phyloP scores from a whole-genome alignment of 306 rosid species.

The Glycine soja region DNA sequence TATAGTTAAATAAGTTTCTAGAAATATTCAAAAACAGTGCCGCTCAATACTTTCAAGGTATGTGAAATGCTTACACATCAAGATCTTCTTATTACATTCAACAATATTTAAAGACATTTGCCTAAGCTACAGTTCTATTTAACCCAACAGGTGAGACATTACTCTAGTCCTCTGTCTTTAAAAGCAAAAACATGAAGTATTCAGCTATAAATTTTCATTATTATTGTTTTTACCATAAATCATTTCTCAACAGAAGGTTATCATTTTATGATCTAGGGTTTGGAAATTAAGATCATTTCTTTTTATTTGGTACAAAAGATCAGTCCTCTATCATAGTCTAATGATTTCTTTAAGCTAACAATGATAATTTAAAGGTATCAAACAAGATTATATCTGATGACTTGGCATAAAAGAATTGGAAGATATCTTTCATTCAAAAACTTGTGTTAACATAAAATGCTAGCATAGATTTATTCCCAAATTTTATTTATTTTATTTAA shows the following conservation, averaged over 20 bases:
- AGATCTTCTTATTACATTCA: slow-evolving; percentile 31
- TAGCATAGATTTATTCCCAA: slow-evolving; percentile 35
- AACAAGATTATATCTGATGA: slow-evolving; percentile 9
- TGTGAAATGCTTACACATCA: slow-evolving; percentile 6
- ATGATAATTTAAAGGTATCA: slow-evolving; percentile 17
- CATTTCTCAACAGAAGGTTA: slow-evolving; percentile 30
- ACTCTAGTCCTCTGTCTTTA: slow-evolving; percentile 18
- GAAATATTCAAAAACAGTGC: slow-evolving; percentile 33
- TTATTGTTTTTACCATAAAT: slow-evolving; percentile 17
- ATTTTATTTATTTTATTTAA: background rate
- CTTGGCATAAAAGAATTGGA: slow-evolving; percentile 23
- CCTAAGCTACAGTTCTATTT: slow-evolving; percentile 30
- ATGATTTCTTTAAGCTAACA: slow-evolving; percentile 27
- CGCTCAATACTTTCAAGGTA: slow-evolving; percentile 36
- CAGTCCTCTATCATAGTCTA: slow-evolving; percentile 1
- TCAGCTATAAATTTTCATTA: slow-evolving; percentile 12
- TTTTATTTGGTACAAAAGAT: slow-evolving; percentile 11
- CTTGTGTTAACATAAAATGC: slow-evolving; percentile 32
- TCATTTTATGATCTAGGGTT: slow-evolving; percentile 12
- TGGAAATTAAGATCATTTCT: slow-evolving; percentile 35
- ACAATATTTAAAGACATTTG: slow-evolving; percentile 24
- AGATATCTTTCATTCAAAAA: slow-evolving; percentile 35
- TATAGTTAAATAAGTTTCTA: slow-evolving; percentile 7
- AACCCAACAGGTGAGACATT: background rate
- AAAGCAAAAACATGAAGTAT: slow-evolving; percentile 14